Evolutionary conservation across 805 yeast genomes (phyloP), one percentile per base, ranked within the genome.

Genomic region (Saccharomycopsis fibuligera): DNA sequence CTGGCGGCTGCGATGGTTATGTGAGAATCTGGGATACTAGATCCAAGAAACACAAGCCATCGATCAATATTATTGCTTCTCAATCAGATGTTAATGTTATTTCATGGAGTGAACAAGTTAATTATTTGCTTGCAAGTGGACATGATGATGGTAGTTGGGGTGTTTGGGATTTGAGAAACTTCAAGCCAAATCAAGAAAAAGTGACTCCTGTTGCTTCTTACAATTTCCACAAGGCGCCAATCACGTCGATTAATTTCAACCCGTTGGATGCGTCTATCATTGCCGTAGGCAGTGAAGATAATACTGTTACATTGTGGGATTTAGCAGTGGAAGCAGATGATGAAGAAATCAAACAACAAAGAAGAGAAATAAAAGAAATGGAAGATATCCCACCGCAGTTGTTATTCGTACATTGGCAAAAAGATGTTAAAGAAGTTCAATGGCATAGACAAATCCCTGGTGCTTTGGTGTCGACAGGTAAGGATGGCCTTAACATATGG

Each of bases 371-470:
- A 36, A 75, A 76, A 57, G 97, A 90, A 58, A 71, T 93, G 56
- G 82, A 81, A 56, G 95, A 85, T 59, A 86, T 91, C 55, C 99
- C 99, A 16, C 93, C 98, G 21, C 99, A 93, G 67, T 74, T 93
- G 60, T 71, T 93, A 63, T 93, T 93, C 69, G 96, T 91, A 40
- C 99, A 93, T 66, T 93, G 98, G 98, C 99, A 93, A 71, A 81
- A 82, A 59, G 95, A 93, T 61, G 97, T 91, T 47, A 93, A 93
- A 71, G 99, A 93, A 65, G 96, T 91, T 43, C 86, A 95, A 68
- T 93, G 99, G 99, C 96, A 91, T 67, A 80, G 73, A 61, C 98
- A 93, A 70, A 86, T 93, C 48, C 99, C 99, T 2, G 99, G 99
- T 42, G 83, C 95, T 57, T 75, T 93, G 61, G 88, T 89, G 16